phyloP scores from a whole-genome alignment of 2,329 filamentous ascomycete species.

The Phialemonium atrogriseum region DNA sequence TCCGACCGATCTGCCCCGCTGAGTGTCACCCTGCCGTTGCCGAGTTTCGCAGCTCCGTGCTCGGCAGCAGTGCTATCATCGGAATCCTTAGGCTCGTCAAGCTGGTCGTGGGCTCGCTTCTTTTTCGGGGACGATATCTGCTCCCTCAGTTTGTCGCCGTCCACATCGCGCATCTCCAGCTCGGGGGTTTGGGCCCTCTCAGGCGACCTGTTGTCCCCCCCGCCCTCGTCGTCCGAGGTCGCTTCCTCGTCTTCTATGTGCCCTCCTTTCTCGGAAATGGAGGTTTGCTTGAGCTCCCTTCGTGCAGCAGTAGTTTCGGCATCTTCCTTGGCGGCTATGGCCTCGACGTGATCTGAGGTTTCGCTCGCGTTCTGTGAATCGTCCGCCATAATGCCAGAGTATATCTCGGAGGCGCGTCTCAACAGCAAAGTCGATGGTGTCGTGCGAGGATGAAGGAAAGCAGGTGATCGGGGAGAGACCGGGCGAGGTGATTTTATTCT shows the following conservation, averaged over 20 bases:
- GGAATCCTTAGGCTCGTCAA: slow-evolving; percentile 39
- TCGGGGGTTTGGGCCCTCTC: slow-evolving; percentile 25
- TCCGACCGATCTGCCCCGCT: slow-evolving; percentile 44
- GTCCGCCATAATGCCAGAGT: slow-evolving; percentile 34
- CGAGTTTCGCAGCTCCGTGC: slow-evolving; percentile 31
- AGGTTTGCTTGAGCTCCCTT: slow-evolving; percentile 56
- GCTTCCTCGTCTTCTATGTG: slow-evolving; percentile 14
- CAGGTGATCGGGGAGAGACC: too few species aligned
- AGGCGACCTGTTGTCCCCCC: slow-evolving; percentile 14
- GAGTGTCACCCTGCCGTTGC: slow-evolving; percentile 32
- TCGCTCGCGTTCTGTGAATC: slow-evolving; percentile 33
- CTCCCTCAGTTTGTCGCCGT: slow-evolving; percentile 35
- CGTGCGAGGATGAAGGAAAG: too few species aligned
- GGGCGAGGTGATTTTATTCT: too few species aligned
- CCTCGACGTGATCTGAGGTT: slow-evolving; percentile 25
- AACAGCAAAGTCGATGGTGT: too few species aligned
- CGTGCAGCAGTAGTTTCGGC: slow-evolving; percentile 55
- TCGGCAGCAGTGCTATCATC: slow-evolving; percentile 22
- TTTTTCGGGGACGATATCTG: slow-evolving; percentile 55
- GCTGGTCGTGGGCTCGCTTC: slow-evolving; percentile 53
- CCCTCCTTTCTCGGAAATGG: slow-evolving; percentile 44
- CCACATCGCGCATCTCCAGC: slow-evolving; percentile 21
- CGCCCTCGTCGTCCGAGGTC: slow-evolving; percentile 18
- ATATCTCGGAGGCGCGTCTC: too few species aligned
- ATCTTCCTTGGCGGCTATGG: slow-evolving; percentile 39